phyloP scores from a whole-genome alignment of 2,329 filamentous ascomycete genomes.

The Ceratocystis cacaofunesta region DNA sequence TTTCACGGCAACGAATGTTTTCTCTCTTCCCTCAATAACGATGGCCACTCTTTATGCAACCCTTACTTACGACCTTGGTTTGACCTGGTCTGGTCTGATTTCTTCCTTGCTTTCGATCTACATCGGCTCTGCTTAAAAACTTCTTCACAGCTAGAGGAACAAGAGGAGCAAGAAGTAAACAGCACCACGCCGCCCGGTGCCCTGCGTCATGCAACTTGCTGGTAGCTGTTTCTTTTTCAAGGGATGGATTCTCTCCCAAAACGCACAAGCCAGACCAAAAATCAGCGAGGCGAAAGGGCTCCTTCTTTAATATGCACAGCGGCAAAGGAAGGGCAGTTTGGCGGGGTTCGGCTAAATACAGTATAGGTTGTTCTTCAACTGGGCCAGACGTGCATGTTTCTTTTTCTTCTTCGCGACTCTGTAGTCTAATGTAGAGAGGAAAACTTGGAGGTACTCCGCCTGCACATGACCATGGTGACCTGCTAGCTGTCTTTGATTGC shows the following conservation, averaged over 20 bases:
- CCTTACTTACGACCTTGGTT: neutral
- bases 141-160: neutral
- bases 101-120: too few species aligned
- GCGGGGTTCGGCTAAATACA: neutral
- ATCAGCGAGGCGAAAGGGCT: neutral
- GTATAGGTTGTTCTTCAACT: neutral
- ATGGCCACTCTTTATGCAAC: too few species aligned
- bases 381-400: neutral
- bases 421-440: neutral
- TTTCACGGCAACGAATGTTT: neutral
- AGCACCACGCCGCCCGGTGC: neutral
- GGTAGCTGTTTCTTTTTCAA: neutral
- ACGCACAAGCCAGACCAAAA: neutral
- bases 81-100: neutral
- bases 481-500: neutral
- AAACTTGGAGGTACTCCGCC: neutral
- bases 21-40: neutral
- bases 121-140: too few species aligned
- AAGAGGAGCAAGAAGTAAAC: neutral
- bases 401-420: neutral
- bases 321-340: neutral
- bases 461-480: neutral
- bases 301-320: neutral
- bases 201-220: neutral
- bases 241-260: neutral